Percentiles rank a stretch among this genome's conserved stretches.
Conservation (phyloP, 1,284 basidiomycete genomes). For the Cystobasidiaceae sp. region DNA sequence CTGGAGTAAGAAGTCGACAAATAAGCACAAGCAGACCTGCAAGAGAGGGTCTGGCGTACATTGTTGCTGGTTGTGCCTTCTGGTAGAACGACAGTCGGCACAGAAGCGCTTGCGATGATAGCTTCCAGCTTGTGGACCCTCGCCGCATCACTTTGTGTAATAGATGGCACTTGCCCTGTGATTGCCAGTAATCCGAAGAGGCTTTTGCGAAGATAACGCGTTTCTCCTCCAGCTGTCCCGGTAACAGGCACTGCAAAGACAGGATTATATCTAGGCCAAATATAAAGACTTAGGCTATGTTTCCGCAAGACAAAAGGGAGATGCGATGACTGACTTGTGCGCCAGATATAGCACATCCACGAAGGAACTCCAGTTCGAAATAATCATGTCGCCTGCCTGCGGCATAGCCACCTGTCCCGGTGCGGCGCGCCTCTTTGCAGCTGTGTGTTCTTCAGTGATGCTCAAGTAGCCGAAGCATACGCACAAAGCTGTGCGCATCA, state of each 20-base stretch:
- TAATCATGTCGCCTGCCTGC: slow-evolving; percentile 6
- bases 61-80: slow-evolving; percentile 30
- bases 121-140: neutral
- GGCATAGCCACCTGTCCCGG: neutral
- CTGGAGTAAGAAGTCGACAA: neutral
- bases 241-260: no score
- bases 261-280: neutral
- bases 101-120: neutral
- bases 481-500: neutral
- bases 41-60: no score
- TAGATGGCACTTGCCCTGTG: neutral
- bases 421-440: neutral
- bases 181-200: neutral
- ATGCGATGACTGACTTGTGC: slow-evolving; percentile 15
- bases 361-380: slow-evolving; percentile 20
- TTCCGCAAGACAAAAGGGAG: no score
- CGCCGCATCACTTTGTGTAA: neutral
- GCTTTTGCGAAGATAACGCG: neutral
- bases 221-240: no score
- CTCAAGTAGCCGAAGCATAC: slow-evolving; percentile 18
- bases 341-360: slow-evolving; percentile 14
- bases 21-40: no score
- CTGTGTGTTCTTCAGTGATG: slow-evolving; percentile 9
- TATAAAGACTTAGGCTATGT: no score
- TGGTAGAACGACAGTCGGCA: neutral